These are phyloP conservation scores for Golubevia sp. DNA, from an alignment of 1,284 basidiomycete species.

Conservation along the genomic window DNA sequence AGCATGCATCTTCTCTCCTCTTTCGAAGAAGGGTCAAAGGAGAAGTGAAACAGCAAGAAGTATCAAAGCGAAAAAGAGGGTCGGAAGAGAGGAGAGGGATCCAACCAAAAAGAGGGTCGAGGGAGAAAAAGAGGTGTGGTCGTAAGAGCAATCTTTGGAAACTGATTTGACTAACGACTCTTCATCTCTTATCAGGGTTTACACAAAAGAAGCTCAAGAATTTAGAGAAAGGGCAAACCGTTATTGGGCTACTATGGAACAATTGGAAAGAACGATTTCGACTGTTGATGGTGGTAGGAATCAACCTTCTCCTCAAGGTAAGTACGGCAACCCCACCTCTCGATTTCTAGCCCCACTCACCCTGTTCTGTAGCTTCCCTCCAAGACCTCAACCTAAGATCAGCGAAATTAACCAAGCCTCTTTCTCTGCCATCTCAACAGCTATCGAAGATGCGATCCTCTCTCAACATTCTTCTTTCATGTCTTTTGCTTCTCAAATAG, in stretches of 20 bases:
- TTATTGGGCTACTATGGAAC: slow-evolving; percentile 51
- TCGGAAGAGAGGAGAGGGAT: too few species aligned
- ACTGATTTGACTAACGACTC: slow-evolving; percentile 9
- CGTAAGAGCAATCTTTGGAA: slow-evolving; percentile 23
- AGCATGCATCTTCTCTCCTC: too few species aligned
- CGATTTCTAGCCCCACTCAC: not conserved
- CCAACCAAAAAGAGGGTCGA: too few species aligned
- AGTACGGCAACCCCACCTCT: not conserved
- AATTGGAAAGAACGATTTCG: not conserved
- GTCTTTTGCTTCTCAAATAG: slow-evolving; percentile 51
- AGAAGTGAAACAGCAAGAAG: too few species aligned
- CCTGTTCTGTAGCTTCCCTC: not conserved
- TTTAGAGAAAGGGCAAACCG: slow-evolving; percentile 39
- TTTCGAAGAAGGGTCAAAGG: too few species aligned
- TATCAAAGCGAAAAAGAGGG: too few species aligned
- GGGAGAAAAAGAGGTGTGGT: slow-evolving; percentile 33
- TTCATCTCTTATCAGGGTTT: slow-evolving; percentile 21
- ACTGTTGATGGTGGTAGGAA: not conserved
- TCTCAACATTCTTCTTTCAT: slow-evolving; percentile 54
- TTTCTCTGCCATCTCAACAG: too few species aligned
- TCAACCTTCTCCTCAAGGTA: not conserved
- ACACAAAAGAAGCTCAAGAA: slow-evolving; percentile 29
- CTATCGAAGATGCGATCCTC: slow-evolving; percentile 47
- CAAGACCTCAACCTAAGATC: slow-evolving; percentile 30
- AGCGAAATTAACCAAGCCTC: too few species aligned